Evolutionary conservation across 768 basidiomycete genomes (phyloP), one percentile per base, ranked within the genome.

Genomic region (Calocera viscosa): DNA sequence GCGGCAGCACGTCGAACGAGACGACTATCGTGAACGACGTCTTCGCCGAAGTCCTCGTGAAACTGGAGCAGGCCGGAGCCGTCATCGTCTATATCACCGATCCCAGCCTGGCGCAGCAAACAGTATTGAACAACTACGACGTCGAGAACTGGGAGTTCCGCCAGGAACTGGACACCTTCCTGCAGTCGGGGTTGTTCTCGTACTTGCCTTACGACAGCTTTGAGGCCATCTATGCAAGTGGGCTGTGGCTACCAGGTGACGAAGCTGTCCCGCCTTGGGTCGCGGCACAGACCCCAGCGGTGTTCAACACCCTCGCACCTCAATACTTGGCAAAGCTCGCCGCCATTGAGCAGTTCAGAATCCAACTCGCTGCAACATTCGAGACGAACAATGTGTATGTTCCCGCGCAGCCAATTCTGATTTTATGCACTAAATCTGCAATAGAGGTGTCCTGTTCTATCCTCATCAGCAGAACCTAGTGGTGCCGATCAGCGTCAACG

Each of bases 71-170:
- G 10, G 53, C 53, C 53, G 53, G 53, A 2, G 53, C 53, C 24
- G 53, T 60, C 26, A 12, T 60, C 26, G 53, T 60, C 8, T 26
- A 12, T 19, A 60, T 60, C 53, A 60, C 53, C 53, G 53, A 60
- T 26, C 53, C 53, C 26, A 16, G 14, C 14, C 30, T 60, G 5
- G 53, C 53, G 26, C 53, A 60, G 30, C 53, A 26, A 10, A 60
- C 53, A 2, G 53, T 60, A 19, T 60, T 60, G 14, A 60, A 60
- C 53, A 60, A 30, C 53, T 60, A 60, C 53, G 53, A 60, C 26
- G 53, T 60, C 2, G 53, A 60, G 53, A 60, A 60, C 53, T 60
- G 53, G 53, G 53, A 60, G 53, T 60, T 60, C 53, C 53, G 53
- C 11, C 53, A 60, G 53, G 53, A 60, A 19, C 53, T 60, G 11